phyloP scores from a whole-genome alignment of 495 filamentous ascomycete species.

The Stereocaulon alpinum region DNA sequence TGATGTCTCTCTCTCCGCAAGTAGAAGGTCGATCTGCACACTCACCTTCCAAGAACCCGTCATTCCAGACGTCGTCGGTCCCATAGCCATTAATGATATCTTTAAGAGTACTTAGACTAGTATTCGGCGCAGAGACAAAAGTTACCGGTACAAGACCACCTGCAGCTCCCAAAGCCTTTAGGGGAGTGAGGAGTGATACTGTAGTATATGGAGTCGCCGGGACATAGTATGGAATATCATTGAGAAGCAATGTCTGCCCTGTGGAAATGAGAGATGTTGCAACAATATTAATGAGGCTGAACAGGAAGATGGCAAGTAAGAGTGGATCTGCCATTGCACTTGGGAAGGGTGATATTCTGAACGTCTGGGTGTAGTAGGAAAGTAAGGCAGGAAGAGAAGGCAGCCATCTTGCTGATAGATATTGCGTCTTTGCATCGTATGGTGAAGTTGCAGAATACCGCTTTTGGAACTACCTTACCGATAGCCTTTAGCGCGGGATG shows the following conservation, averaged over 20 bases:
- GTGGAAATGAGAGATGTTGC: constrained; percentile 18
- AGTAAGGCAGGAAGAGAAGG: neutral
- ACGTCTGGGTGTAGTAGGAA: neutral
- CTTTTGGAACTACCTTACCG: neutral
- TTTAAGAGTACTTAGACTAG: constrained; percentile 13
- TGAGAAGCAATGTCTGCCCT: constrained; percentile 32
- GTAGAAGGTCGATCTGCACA: neutral
- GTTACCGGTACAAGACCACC: constrained; percentile 33
- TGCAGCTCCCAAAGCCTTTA: constrained; percentile 16
- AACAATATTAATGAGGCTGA: neutral
- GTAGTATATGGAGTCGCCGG: constrained; percentile 24
- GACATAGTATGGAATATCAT: constrained; percentile 36
- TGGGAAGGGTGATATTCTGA: neutral
- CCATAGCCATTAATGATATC: constrained; percentile 2
- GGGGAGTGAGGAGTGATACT: constrained; percentile 5
- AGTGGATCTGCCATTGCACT: neutral
- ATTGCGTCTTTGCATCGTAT: neutral
- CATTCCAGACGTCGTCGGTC: constrained; percentile 19
- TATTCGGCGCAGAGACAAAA: constrained; percentile 18
- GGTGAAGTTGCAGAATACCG: neutral
- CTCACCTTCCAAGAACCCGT: constrained; percentile 6
- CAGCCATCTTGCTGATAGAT: neutral
- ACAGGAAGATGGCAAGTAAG: neutral
- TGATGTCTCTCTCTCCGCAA: neutral
- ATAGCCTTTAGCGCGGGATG: neutral